Evolutionary conservation across 257 asterid species (phyloP).

Genomic region (Cynanchum wilfordii): DNA sequence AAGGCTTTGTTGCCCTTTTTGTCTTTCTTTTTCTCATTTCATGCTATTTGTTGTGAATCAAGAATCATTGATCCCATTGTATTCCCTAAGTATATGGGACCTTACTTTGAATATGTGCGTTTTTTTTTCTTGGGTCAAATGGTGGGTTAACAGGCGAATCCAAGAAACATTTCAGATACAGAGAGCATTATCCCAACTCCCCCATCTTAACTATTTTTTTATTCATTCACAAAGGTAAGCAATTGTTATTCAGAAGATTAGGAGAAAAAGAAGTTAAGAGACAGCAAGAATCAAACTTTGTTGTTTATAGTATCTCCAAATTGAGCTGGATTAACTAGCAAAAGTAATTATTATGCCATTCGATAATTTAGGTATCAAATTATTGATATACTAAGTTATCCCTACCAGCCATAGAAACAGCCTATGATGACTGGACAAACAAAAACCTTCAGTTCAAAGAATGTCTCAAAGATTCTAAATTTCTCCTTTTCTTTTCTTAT

Average conservation of each 20-base stretch:
- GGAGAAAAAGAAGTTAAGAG: background rate
- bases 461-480: too few relatives aligned
- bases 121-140: background rate
- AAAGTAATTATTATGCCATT: background rate
- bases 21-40: too few relatives aligned
- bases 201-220: background rate
- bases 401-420: background rate
- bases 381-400: background rate
- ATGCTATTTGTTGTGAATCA: background rate
- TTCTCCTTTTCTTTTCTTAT: too few relatives aligned
- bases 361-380: background rate
- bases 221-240: background rate
- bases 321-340: background rate
- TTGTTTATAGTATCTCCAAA: background rate
- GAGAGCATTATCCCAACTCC: background rate
- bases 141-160: background rate
- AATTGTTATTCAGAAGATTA: background rate
- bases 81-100: background rate
- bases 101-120: background rate
- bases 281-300: background rate
- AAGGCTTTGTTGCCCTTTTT: too few relatives aligned
- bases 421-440: background rate
- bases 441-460: background rate
- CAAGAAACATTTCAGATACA: background rate
- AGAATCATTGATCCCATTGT: background rate